Evolutionary conservation across 192 early-diverging fungal species (phyloP).

Genomic region (Podila horticola): DNA sequence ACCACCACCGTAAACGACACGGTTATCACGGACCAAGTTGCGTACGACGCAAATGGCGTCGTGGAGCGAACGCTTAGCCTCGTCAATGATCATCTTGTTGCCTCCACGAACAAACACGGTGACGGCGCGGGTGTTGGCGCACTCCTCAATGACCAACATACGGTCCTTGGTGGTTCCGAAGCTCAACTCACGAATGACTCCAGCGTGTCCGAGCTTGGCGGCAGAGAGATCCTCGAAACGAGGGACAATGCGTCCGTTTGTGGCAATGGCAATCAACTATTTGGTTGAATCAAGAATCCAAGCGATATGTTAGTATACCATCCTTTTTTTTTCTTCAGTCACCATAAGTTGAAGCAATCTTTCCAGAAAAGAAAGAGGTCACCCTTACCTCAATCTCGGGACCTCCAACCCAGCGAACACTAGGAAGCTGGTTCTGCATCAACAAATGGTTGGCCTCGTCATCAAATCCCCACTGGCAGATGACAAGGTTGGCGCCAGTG

Average conservation of each 20-base stretch:
- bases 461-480: slow-evolving; percentile 99
- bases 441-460: slow-evolving; percentile 99
- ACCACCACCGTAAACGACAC: slow-evolving; percentile 99
- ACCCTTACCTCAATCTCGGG: slow-evolving; percentile 92
- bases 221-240: slow-evolving; percentile 94
- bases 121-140: slow-evolving; percentile 97
- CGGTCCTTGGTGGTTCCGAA: slow-evolving; percentile 99
- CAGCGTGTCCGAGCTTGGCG: slow-evolving; percentile 94
- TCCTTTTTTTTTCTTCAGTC: background rate
- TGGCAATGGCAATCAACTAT: slow-evolving; percentile 97
- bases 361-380: background rate
- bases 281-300: background rate
- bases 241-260: slow-evolving; percentile 99
- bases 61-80: slow-evolving; percentile 97
- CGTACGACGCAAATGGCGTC: slow-evolving; percentile 99
- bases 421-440: slow-evolving; percentile 96
- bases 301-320: background rate
- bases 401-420: slow-evolving; percentile 99
- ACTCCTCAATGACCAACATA: slow-evolving; percentile 99
- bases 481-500: slow-evolving; percentile 96
- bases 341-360: slow-evolving; percentile 9
- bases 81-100: slow-evolving; percentile 99
- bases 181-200: slow-evolving; percentile 92
- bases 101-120: slow-evolving; percentile 97
- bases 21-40: slow-evolving; percentile 96